Base-by-base conservation (phyloP, 352 stramenopile species). In the Phytophthora aleatoria region DNA sequence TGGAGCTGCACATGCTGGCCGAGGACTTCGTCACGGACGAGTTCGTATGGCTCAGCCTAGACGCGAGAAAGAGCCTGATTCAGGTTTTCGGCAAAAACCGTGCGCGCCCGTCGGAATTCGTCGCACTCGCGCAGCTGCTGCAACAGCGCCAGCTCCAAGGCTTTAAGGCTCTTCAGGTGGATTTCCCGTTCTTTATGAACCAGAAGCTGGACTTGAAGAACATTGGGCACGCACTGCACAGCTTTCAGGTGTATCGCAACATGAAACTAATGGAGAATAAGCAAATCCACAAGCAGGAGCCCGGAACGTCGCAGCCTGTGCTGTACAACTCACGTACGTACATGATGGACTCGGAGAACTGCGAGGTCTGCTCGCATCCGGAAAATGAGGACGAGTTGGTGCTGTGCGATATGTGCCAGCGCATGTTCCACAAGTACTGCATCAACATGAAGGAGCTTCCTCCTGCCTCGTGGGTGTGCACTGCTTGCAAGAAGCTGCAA, bases 161-260 rank as follows among this genome's bases (percentile, higher is more conserved):
- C 3, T 94, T 94, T 52, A 91, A 90, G 67, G 83, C 82, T n/a
- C 70, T 94, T 52, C 71, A 89, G 24, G 85, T 94, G 54, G 71
- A 85, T 3, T 94, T 94, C 43, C 85, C 85, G 5, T 92, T 78
- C 56, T 94, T 92, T 57, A 82, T 92, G 81, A 77, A 71, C 54
- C 80, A 90, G 50, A 92, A 91, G 55, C 62, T 94, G 43, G 82
- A 89, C 50, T 57, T 94, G 45, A 94, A 92, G 72, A 92, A 94
- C 60, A 90, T 92, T 67, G 85, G 73, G 1, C 85, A 94, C 61
- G 83, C 85, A 44, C 75, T 94, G 12, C 85, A 94, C 50, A 76
- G 80, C 28, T 94, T 92, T 57, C 83, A 94, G 59, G 61, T 87
- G 51, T 94, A 90, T 78, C 81, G 84, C 63, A 90, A 92, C 76